Base-by-base conservation (phyloP, 441 rosid species). In the Manihot esculenta region DNA sequence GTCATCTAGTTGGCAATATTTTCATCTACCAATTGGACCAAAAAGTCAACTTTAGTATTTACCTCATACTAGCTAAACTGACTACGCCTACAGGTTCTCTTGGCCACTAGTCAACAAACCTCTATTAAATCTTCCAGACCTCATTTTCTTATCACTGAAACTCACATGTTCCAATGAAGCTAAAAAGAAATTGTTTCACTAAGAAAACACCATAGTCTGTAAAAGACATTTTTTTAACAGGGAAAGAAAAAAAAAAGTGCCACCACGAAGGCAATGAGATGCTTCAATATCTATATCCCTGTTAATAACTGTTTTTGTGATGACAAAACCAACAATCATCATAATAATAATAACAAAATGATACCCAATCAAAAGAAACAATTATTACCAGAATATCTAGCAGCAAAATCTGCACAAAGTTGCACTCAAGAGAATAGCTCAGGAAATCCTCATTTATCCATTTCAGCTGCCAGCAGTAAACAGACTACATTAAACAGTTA, bases 401-500 rank as follows among this genome's bases (percentile, higher is more conserved):
- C 88, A 81, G 95, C 86, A 81, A 84, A 80, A 79, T 84, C 89
- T 81, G 91, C 81, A 79, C 79, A 86, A 85, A 82, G 91, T 83
- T 84, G 84, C 82, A 87, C 86, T 87, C 88, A 84, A 87, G 84
- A 80, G 89, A 86, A 80, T 80, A 84, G 91, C 96, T 85, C 91
- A 84, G 88, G 88, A 80, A 84, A 88, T 83, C 90, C 88, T 86
- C 90, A 89, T 81, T 85, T 87, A 88, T 86, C 91, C 89, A 81
- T 83, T 81, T 78, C 80, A 79, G 91, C 94, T 90, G 93, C 95
- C 92, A 94, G 85, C 87, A 86, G 88, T 82, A 94, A 91, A 83
- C 81, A 84, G 82, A 83, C 76, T 74, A 82, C 78, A 94, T 88
- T 80, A 88, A 89, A 82, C 74, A 78, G 83, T 78, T 72, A 77